Base-by-base conservation (phyloP, 371 early-diverging fungal species). In the Actinomortierella ambigua region DNA sequence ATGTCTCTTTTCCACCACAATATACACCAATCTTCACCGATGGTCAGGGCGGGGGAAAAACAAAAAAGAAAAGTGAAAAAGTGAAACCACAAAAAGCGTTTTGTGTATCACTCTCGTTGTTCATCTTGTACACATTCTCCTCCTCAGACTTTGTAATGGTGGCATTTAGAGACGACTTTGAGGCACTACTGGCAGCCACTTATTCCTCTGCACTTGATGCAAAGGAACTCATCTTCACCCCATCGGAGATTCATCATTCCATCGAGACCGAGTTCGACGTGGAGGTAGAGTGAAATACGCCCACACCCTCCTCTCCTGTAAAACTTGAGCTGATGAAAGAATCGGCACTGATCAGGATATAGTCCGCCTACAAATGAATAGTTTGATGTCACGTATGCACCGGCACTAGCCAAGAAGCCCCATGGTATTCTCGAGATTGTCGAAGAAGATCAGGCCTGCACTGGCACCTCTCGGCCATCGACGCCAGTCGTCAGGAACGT, bases 301-400 rank as follows among this genome's bases (percentile, higher is more conserved):
- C 3, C n/a, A 3, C 27, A 14, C 3, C 27, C 51, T 50, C 51
- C 20, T 18, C 1, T 17, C 3, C 49, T 29, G n/a, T n/a, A n/a
- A 15, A 2, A 22, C 22, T 2, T 20, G 22, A 24, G 8, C 48
- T 9, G 3, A 3, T 2, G 48, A 18, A 11, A 48, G 22, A 17
- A 2, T 1, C 3, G 22, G 11, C 48, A 9, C 8, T 18, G 8
- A 48, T 48, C 20, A 11, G 22, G 9, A 22, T 8, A n/a, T n/a
- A n/a, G 48, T 11, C 8, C 22, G 2, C 3, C 22, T 48, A 15
- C 22, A 0, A 49, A 7, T 29, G 13, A 5, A 41, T 29, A 82
- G 79, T 80, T 79, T 53, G 76, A 82, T 44, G 69, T 85, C 53
- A 77, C 76, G n/a, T 69, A 76, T 59, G 86, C 81, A 2, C 86